Conservation (phyloP, 1,284 basidiomycete species). For the Ceratobasidium sp. region DNA sequence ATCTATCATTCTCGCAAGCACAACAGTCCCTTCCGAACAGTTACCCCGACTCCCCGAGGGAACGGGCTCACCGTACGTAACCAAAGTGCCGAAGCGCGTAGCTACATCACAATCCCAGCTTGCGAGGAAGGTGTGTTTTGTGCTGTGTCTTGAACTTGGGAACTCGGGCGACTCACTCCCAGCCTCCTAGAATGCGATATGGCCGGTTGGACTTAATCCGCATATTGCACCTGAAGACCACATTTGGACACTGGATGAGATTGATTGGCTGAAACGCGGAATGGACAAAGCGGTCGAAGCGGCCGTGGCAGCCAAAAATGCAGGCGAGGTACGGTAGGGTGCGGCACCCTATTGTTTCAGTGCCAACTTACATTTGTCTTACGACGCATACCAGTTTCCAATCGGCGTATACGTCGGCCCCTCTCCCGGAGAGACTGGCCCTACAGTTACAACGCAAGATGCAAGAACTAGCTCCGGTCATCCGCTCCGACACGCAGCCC, state of each 20-base stretch:
- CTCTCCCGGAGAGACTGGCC: constrained; percentile 53
- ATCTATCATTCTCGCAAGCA: constrained; percentile 52
- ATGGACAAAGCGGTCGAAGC: constrained; percentile 65
- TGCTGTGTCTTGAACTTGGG: neutral
- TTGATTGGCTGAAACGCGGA: constrained; percentile 79
- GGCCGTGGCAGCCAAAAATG: constrained; percentile 60
- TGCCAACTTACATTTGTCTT: constrained; percentile 2
- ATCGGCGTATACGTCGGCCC: constrained; percentile 79
- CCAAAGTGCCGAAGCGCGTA: constrained; percentile 73
- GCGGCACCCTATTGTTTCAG: neutral
- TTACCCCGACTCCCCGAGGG: constrained; percentile 15
- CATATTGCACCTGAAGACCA: constrained; percentile 67
- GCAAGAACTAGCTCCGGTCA: constrained; percentile 7
- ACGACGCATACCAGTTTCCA: constrained; percentile 65
- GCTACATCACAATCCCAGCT: constrained; percentile 79
- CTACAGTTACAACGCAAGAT: constrained; percentile 18
- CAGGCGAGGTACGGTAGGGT: constrained; percentile 18
- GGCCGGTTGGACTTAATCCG: constrained; percentile 86
- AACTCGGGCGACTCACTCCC: neutral
- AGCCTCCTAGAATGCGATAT: constrained; percentile 65
- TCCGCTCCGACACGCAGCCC: constrained; percentile 32
- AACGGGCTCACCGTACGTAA: constrained; percentile 60
- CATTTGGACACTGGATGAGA: constrained; percentile 72
- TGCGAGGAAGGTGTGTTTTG: constrained; percentile 57
- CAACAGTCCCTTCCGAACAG: constrained; percentile 18